A percentile compares a stretch with the other conserved stretches of the same genome.
Evolutionary conservation across 164 flowering plant genomes (phyloP).

Genomic region (Pachysandra terminalis): DNA sequence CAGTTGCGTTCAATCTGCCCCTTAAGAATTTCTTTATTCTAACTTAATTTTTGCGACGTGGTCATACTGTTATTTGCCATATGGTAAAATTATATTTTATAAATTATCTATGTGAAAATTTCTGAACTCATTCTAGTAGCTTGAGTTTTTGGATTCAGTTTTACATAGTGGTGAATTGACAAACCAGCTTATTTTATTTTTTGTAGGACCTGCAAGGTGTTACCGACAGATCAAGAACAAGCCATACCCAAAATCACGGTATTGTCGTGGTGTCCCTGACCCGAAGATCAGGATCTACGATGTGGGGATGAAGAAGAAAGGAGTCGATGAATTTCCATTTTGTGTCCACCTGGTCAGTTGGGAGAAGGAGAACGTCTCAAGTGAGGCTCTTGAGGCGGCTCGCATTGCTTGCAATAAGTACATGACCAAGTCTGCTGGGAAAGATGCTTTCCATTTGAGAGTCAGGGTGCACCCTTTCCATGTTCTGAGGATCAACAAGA

Average conservation of each 20-base stretch:
- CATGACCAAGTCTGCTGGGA: slow-evolving; percentile 64
- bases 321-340: no score
- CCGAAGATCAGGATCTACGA: slow-evolving; percentile 41
- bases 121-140: background rate
- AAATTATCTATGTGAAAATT: background rate
- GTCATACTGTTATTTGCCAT: no score
- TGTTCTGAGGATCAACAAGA: slow-evolving; percentile 64
- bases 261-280: slow-evolving; percentile 43
- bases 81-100: no score
- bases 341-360: slow-evolving; percentile 59
- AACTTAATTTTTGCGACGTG: no score
- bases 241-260: slow-evolving; percentile 41
- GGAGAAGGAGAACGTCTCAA: slow-evolving; percentile 70
- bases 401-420: no score
- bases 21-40: no score
- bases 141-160: background rate
- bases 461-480: slow-evolving; percentile 69
- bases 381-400: slow-evolving; percentile 66
- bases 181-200: background rate
- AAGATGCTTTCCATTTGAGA: slow-evolving; percentile 63
- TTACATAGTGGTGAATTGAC: background rate
- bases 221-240: no score
- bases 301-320: slow-evolving; percentile 41
- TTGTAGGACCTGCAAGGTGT: slow-evolving; percentile 38
- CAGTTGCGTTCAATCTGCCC: no score